Conservation (phyloP, 2,329 filamentous ascomycete genomes). For the Beauveria rudraprayagi region DNA sequence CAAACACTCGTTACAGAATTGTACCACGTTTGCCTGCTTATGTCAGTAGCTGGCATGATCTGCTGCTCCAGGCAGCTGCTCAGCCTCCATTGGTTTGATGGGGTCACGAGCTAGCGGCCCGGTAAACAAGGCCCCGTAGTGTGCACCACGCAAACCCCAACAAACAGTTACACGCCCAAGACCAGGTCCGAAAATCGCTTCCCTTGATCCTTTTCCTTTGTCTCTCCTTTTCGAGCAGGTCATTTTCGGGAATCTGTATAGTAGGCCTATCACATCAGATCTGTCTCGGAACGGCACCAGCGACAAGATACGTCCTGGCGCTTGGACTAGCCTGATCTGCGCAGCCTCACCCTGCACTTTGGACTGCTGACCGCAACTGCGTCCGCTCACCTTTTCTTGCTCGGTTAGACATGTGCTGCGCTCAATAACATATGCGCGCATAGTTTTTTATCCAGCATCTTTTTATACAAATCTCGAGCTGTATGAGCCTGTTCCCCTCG, state of each 20-base stretch:
- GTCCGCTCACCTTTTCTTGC: background rate
- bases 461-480: background rate
- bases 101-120: slow-evolving; percentile 1
- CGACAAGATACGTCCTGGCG: background rate
- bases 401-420: background rate
- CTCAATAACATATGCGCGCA: background rate
- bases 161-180: background rate
- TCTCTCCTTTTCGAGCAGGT: background rate
- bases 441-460: background rate
- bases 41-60: background rate
- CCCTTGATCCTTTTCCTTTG: background rate
- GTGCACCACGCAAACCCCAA: background rate
- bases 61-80: background rate
- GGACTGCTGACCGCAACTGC: background rate
- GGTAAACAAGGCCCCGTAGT: slow-evolving; percentile 3
- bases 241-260: background rate
- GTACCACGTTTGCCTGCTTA: no score
- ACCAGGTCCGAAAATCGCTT: background rate
- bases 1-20: no score
- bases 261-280: background rate
- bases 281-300: background rate
- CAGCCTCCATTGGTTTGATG: slow-evolving; percentile 5
- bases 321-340: background rate
- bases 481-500: background rate
- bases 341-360: background rate